A percentile compares a stretch with the other conserved stretches of the same genome.
These are phyloP conservation scores for Diaporthe amygdali DNA, from an alignment of 2,329 filamentous ascomycete genomes.

Conservation along the genomic window DNA sequence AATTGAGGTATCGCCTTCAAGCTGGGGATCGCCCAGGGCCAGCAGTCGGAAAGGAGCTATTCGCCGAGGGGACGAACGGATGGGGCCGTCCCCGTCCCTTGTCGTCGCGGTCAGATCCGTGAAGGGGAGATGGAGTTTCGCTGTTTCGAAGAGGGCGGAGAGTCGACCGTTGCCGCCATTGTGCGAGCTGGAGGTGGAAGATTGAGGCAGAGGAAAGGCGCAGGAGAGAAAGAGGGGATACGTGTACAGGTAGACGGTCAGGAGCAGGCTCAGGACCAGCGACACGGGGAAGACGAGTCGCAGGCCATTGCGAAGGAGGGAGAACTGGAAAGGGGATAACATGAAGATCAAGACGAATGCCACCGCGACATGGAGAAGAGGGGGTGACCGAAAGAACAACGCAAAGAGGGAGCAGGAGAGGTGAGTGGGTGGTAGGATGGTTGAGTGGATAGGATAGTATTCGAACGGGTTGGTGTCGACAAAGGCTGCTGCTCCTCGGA, in stretches of 20 bases:
- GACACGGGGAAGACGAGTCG: slow-evolving; percentile 68
- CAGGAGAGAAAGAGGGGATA: slow-evolving; percentile 84
- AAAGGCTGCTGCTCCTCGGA: neutral
- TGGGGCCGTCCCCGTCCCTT: slow-evolving; percentile 25
- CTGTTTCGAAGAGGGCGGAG: slow-evolving; percentile 44
- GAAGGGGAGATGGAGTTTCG: slow-evolving; percentile 48
- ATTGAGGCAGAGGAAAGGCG: slow-evolving; percentile 70
- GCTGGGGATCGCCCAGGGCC: slow-evolving; percentile 87
- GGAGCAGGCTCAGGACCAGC: slow-evolving; percentile 63
- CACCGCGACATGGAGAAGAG: slow-evolving; percentile 14
- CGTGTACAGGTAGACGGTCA: slow-evolving; percentile 80
- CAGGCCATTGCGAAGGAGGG: slow-evolving; percentile 63
- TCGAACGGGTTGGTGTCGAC: neutral
- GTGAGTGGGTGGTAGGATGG: too few relatives aligned
- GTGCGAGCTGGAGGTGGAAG: slow-evolving; percentile 19
- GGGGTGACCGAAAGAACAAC: neutral
- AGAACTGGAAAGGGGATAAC: slow-evolving; percentile 44
- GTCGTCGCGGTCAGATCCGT: slow-evolving; percentile 19
- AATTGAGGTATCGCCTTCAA: slow-evolving; percentile 90
- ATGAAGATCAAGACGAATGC: slow-evolving; percentile 54
- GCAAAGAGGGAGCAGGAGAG: neutral
- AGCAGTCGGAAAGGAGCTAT: slow-evolving; percentile 84
- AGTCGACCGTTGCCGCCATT: slow-evolving; percentile 2
- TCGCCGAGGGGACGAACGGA: slow-evolving; percentile 31
- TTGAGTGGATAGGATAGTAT: neutral